These are phyloP conservation scores for Aspergillus fischeri DNA, from an alignment of 2,329 filamentous ascomycete genomes.

Conservation along the genomic window DNA sequence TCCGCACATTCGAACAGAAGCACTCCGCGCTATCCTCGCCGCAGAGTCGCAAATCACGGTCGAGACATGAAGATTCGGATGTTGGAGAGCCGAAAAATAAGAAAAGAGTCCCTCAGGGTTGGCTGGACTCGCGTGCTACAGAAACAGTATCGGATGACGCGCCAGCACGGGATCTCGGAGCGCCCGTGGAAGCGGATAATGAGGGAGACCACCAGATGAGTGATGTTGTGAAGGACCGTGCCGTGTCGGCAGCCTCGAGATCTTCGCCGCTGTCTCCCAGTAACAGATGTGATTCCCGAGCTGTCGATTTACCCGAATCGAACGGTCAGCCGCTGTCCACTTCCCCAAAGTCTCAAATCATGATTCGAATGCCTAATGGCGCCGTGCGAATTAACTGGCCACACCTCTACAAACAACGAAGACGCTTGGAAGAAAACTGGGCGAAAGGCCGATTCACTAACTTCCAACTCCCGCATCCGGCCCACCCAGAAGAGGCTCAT, in stretches of 20 bases:
- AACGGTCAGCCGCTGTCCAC: slow-evolving; percentile 13
- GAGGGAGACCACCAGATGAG: slow-evolving; percentile 43
- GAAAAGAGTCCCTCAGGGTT: slow-evolving; percentile 47
- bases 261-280: slow-evolving; percentile 16
- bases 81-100: slow-evolving; percentile 50
- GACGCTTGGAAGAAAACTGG: slow-evolving; percentile 87
- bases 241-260: slow-evolving; percentile 8
- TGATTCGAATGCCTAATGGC: slow-evolving; percentile 31
- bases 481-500: slow-evolving; percentile 76
- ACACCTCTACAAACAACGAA: slow-evolving; percentile 84
- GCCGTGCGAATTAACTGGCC: slow-evolving; percentile 75
- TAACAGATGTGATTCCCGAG: slow-evolving; percentile 6
- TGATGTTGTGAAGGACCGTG: slow-evolving; percentile 32
- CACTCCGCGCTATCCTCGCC: slow-evolving; percentile 35
- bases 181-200: slow-evolving; percentile 22
- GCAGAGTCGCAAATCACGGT: slow-evolving; percentile 44
- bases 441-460: slow-evolving; percentile 73
- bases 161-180: slow-evolving; percentile 2
- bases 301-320: slow-evolving; percentile 8
- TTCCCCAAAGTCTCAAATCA: slow-evolving; percentile 29
- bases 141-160: slow-evolving; percentile 12
- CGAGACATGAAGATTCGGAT: slow-evolving; percentile 45
- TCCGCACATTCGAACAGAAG: slow-evolving; percentile 61
- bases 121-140: slow-evolving; percentile 38
- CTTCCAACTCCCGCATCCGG: slow-evolving; percentile 86